Evolutionary conservation across 2,329 filamentous ascomycete genomes (phyloP).

Genomic region (Cladosporium oxysporum): DNA sequence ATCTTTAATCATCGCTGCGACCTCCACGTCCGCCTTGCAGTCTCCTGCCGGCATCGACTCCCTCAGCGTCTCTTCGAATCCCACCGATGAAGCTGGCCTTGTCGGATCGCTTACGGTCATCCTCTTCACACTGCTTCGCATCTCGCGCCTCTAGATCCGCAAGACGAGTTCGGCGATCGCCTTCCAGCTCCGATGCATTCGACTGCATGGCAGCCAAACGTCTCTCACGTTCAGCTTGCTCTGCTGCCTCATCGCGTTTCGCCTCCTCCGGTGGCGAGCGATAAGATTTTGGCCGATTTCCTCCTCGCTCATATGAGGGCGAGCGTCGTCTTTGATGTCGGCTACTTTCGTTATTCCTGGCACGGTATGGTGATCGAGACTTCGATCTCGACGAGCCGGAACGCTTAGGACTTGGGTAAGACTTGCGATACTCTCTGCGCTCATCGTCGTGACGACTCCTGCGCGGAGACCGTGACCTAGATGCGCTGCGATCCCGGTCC

Average conservation of each 20-base stretch:
- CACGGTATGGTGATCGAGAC: constrained; percentile 35
- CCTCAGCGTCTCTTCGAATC: constrained; percentile 36
- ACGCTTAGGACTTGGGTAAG: constrained; percentile 38
- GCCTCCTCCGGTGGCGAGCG: constrained; percentile 30
- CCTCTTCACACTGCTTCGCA: constrained; percentile 62
- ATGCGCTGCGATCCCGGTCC: constrained; percentile 31
- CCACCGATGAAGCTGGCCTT: constrained; percentile 40
- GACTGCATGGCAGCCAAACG: constrained; percentile 45
- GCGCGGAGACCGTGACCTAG: constrained; percentile 43
- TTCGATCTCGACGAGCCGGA: constrained; percentile 40
- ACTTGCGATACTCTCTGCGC: constrained; percentile 33
- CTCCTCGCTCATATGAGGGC: constrained; percentile 25
- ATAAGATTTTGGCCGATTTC: constrained; percentile 27
- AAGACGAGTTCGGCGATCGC: constrained; percentile 68
- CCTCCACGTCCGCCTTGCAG: constrained; percentile 28
- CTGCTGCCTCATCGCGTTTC: constrained; percentile 27
- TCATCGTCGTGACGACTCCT: constrained; percentile 38
- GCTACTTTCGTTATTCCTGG: constrained; percentile 21
- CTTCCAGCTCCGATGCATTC: constrained; percentile 62
- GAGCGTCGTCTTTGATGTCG: constrained; percentile 25
- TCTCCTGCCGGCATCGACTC: constrained; percentile 33
- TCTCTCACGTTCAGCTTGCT: constrained; percentile 38
- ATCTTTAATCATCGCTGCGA: constrained; percentile 24
- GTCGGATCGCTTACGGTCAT: constrained; percentile 53
- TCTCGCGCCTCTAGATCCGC: constrained; percentile 68